Conservation (phyloP, 2,329 filamentous ascomycete genomes). For the Colletotrichum sublineola region DNA sequence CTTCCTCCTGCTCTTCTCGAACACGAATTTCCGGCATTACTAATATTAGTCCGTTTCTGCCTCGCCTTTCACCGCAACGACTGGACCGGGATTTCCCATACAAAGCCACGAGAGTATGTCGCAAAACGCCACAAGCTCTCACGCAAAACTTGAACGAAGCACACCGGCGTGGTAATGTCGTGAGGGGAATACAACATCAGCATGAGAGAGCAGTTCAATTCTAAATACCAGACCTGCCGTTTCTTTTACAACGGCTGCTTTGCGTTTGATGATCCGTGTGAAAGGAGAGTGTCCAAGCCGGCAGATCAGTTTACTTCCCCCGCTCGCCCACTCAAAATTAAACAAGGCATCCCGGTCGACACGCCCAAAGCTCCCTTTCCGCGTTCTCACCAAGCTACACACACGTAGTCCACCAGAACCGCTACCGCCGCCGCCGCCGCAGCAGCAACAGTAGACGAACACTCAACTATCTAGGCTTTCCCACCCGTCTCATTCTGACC, state of each 20-base stretch:
- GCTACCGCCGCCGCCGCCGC: neutral
- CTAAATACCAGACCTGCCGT: neutral
- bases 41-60: neutral
- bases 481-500: neutral
- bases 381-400: conserved; percentile 1
- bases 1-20: conserved; percentile 16
- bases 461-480: neutral
- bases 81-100: neutral
- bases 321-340: conserved; percentile 9
- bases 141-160: neutral
- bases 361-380: conserved; percentile 10
- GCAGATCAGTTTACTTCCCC: neutral
- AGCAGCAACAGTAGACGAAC: neutral
- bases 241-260: neutral
- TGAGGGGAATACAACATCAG: neutral
- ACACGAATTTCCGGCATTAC: conserved; percentile 24
- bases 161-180: neutral
- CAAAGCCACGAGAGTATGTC: neutral
- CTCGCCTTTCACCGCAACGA: neutral
- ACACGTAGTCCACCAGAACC: conserved; percentile 5
- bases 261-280: neutral
- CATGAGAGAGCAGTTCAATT: neutral
- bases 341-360: conserved; percentile 24
- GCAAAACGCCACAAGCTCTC: too few relatives aligned
- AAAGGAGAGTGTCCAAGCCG: neutral